A percentile compares a stretch with the other conserved stretches of the same genome.
These are phyloP conservation scores for Boletellus deceptivus DNA, from an alignment of 1,284 basidiomycete genomes.

Conservation along the genomic window DNA sequence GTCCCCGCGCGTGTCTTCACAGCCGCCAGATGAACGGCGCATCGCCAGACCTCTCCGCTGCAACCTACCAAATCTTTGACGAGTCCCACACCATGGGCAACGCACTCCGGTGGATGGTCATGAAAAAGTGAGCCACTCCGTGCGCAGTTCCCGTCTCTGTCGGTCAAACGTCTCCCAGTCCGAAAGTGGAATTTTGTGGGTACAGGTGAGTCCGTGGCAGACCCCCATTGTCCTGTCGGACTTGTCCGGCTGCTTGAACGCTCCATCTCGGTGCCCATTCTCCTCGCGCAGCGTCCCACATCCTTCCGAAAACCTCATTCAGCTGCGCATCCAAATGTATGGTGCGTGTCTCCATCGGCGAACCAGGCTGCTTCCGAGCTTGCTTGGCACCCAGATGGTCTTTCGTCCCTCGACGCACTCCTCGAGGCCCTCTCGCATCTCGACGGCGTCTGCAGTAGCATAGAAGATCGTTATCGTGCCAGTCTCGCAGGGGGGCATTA, in stretches of 20 bases:
- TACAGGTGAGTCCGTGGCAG: conserved; percentile 67
- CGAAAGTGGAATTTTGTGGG: conserved; percentile 98
- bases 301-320: conserved; percentile 95
- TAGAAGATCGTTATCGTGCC: conserved; percentile 62
- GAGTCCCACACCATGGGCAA: conserved; percentile 98
- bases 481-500: conserved; percentile 55
- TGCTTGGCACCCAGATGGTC: conserved; percentile 52
- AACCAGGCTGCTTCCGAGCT: conserved; percentile 1
- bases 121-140: conserved; percentile 84
- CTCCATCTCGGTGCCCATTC: background rate
- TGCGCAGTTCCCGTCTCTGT: background rate
- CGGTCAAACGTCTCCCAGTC: conserved; percentile 47
- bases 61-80: conserved; percentile 89
- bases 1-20: conserved; percentile 5
- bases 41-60: conserved; percentile 80
- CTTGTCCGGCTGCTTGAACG: conserved; percentile 1
- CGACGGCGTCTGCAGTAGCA: conserved; percentile 67
- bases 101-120: conserved; percentile 93
- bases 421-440: conserved; percentile 73
- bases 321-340: conserved; percentile 98
- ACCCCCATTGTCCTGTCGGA: conserved; percentile 10
- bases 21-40: conserved; percentile 66
- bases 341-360: conserved; percentile 55
- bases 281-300: conserved; percentile 74
- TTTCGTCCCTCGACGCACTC: conserved; percentile 78